Conservation (phyloP, 1,284 basidiomycete species). For the Lentinula novae-zelandiae region DNA sequence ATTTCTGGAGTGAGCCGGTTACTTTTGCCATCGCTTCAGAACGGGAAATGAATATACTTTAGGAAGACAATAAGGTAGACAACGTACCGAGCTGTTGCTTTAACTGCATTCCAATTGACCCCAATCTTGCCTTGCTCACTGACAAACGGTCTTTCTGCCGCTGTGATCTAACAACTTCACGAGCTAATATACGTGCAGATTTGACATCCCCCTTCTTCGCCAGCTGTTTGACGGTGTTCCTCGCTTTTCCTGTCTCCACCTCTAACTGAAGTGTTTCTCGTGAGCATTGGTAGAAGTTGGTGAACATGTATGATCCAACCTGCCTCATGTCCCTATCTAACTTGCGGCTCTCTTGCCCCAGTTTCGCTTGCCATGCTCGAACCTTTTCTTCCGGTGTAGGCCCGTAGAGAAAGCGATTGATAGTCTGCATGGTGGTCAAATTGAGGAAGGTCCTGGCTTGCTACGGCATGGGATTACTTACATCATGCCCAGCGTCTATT, state of each 20-base stretch:
- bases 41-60: not conserved
- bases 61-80: not conserved
- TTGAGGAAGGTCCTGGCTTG: not conserved
- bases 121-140: slow-evolving; percentile 89
- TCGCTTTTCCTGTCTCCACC: slow-evolving; percentile 76
- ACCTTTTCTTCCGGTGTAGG: slow-evolving; percentile 92
- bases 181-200: slow-evolving; percentile 88
- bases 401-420: slow-evolving; percentile 91
- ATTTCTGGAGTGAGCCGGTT: slow-evolving; percentile 94
- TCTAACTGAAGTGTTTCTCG: slow-evolving; percentile 63
- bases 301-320: slow-evolving; percentile 47
- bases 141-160: slow-evolving; percentile 94
- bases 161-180: slow-evolving; percentile 91
- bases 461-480: not conserved
- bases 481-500: not conserved
- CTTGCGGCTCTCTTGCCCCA: slow-evolving; percentile 75
- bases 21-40: slow-evolving; percentile 93
- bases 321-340: slow-evolving; percentile 92
- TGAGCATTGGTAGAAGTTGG: slow-evolving; percentile 11
- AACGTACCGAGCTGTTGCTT: slow-evolving; percentile 84
- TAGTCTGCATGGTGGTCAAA: slow-evolving; percentile 64
- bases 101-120: slow-evolving; percentile 89
- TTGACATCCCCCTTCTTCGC: slow-evolving; percentile 92
- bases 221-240: slow-evolving; percentile 82
- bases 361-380: slow-evolving; percentile 81